Evolutionary conservation across 768 basidiomycete species (phyloP).

Genomic region (Tulasnella sp.): DNA sequence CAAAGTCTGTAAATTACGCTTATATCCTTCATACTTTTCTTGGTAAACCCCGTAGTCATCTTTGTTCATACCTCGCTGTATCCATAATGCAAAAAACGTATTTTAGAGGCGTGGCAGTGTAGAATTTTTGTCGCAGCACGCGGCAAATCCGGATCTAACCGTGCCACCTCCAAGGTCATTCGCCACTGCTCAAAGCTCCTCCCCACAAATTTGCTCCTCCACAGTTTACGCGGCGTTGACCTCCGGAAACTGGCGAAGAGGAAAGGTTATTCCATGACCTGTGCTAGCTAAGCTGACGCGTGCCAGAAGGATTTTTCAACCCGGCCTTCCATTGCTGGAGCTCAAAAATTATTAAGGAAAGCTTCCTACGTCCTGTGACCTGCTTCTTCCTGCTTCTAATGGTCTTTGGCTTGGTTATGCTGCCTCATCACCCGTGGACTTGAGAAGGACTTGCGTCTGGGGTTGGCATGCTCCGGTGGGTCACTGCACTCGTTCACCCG

Average conservation of each 20-base stretch:
- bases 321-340: background rate
- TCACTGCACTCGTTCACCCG: background rate
- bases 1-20: background rate
- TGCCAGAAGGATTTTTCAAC: background rate
- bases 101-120: constrained; percentile 11
- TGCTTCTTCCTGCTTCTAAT: background rate
- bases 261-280: background rate
- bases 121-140: constrained; percentile 4
- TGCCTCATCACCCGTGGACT: background rate
- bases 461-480: background rate
- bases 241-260: background rate
- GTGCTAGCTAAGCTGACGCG: background rate
- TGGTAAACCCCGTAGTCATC: background rate
- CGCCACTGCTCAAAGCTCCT: background rate
- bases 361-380: background rate
- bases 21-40: background rate
- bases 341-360: background rate
- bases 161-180: constrained; percentile 7
- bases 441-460: background rate
- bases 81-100: constrained; percentile 15
- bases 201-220: background rate
- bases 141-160: background rate
- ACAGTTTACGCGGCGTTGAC: background rate
- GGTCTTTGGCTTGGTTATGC: background rate
- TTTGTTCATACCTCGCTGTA: background rate